These are phyloP conservation scores for Phyllosticta capitalensis DNA, from an alignment of 2,329 filamentous ascomycete species.

Conservation along the genomic window DNA sequence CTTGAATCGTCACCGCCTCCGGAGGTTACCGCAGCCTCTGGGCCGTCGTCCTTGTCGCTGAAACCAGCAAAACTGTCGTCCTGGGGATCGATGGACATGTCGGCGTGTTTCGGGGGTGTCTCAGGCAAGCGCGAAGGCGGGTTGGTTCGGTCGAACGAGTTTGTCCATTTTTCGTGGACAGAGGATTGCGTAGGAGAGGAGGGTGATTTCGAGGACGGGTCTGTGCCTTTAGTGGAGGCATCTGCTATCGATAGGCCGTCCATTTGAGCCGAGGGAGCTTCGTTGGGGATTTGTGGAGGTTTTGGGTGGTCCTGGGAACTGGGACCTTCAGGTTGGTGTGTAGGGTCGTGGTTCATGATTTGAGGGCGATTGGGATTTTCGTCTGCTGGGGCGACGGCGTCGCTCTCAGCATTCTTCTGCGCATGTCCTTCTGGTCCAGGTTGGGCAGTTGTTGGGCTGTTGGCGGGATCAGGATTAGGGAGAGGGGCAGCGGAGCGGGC, in stretches of 20 bases:
- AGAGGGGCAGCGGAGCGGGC: not conserved
- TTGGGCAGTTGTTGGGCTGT: not conserved
- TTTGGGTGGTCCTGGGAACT: not conserved
- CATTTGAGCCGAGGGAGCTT: not conserved
- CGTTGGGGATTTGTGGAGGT: not conserved
- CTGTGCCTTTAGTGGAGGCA: not conserved
- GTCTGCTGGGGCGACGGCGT: not conserved
- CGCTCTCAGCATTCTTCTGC: not conserved
- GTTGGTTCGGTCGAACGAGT: not conserved
- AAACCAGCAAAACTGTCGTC: slow-evolving; percentile 17
- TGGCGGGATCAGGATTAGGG: not conserved
- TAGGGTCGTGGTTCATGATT: not conserved
- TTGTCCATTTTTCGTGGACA: not conserved
- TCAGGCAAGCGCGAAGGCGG: not conserved
- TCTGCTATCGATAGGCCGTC: not conserved
- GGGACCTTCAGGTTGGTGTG: not conserved
- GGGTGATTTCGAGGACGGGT: not conserved
- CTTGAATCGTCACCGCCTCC: slow-evolving; percentile 52
- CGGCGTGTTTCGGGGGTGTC: not conserved
- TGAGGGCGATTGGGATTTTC: not conserved
- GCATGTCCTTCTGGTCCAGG: not conserved
- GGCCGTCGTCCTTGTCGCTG: slow-evolving; percentile 16
- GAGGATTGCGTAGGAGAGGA: not conserved
- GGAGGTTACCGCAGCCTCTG: slow-evolving; percentile 32
- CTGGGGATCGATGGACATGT: not conserved